Base-by-base conservation (phyloP, 1,139 yeast genomes). In the Scheffersomyces titani region DNA sequence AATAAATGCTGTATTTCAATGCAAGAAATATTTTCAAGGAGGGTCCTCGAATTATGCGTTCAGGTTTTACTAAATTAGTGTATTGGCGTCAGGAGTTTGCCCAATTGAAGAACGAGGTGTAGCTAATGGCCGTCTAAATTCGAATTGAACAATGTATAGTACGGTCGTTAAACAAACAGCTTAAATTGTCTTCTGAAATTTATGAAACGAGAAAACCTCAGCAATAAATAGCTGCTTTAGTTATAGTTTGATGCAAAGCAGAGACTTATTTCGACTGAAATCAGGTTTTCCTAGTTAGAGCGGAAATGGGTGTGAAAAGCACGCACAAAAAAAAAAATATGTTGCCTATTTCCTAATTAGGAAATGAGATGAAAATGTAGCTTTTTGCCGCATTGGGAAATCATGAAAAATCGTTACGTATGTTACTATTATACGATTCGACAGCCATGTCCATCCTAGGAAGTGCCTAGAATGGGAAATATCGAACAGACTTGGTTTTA, bases 301-400 rank as follows among this genome's bases (percentile, higher is more conserved):
- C 13, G 40, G 2, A 30, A 30, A 16, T 30, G 40, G 40, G 40
- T 30, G 40, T 30, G 40, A 30, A 30, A 30, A 30, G 40, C 40
- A 30, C 16, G 16, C 7, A 30, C 13, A 16, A 30, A 30, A n/a
- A 46, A 46, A 20, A 46, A 46, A 46, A 46, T 7, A n/a, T 46
- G 49, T 46, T 46, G 46, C 22, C 22, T 54, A 51, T 54, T 57
- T 53, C 59, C 59, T 52, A 52, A 57, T 30, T 36, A 47, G 58
- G 59, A 18, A 57, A 55, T 52, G 56, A 55, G 52, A 55, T 55
- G 56, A 24, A 51, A 49, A 24, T 49, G 45, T n/a, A 30, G 40
- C 24, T 22, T 46, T 46, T 46, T 19, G 20, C 49, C 24, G 24
- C 22, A 19, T 46, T 46, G 49, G 49, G 49, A 46, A 46, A 30